These are phyloP conservation scores for Malus fusca DNA, from an alignment of 306 rosid species.

Conservation along the genomic window DNA sequence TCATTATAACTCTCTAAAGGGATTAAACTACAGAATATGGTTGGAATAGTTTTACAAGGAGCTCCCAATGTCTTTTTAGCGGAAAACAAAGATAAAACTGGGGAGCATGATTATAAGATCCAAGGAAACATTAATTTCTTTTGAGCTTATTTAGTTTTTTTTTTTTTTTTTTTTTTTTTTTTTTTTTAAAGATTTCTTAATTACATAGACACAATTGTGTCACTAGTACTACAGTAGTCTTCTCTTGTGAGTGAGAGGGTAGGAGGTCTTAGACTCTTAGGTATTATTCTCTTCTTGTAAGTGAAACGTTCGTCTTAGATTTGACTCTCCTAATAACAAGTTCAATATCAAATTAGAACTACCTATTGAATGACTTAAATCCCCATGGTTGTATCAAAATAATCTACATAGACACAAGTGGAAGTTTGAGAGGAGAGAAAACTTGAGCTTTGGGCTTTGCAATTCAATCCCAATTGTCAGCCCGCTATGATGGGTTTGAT, in stretches of 20 bases:
- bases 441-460: background rate
- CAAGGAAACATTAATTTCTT: background rate
- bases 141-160: background rate
- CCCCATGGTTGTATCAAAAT: too few species aligned
- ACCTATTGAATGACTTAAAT: too few species aligned
- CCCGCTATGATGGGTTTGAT: background rate
- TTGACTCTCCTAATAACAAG: too few species aligned
- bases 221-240: background rate
- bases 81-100: too few species aligned
- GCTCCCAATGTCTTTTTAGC: background rate
- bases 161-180: too few species aligned
- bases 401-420: background rate
- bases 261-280: background rate
- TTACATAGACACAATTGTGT: background rate
- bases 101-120: background rate
- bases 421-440: background rate
- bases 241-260: background rate
- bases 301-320: background rate
- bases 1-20: background rate
- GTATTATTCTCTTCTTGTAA: too few species aligned
- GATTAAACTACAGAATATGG: background rate
- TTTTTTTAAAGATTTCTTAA: background rate
- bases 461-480: background rate
- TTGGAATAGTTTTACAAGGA: background rate
- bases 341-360: too few species aligned